Percentiles rank a stretch among this genome's conserved stretches.
These are phyloP conservation scores for Colletotrichum sp. DNA, from an alignment of 2,329 filamentous ascomycete genomes.

Conservation along the genomic window DNA sequence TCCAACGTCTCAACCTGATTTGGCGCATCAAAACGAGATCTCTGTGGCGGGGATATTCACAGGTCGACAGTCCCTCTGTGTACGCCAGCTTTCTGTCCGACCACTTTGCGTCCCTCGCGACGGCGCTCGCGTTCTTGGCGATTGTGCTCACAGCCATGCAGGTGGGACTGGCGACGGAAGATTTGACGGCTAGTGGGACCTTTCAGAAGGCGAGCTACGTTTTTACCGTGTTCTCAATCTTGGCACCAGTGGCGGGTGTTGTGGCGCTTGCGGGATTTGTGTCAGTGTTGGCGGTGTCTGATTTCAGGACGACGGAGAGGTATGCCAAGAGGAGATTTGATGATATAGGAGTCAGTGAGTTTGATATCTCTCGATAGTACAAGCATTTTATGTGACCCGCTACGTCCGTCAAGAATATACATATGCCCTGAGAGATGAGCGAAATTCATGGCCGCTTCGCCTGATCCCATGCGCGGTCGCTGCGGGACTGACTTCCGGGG, in stretches of 20 bases:
- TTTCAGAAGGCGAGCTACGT: not conserved
- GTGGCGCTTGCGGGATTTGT: not conserved
- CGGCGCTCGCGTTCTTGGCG: not conserved
- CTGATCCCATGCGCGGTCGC: too few species aligned
- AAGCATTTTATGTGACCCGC: accelerated
- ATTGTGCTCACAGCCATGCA: not conserved
- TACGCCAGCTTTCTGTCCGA: not conserved
- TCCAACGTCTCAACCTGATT: not conserved
- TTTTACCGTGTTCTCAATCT: not conserved
- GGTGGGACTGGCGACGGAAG: not conserved
- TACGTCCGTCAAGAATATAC: not conserved
- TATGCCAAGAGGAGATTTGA: not conserved
- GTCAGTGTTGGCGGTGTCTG: not conserved
- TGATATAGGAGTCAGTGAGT: not conserved
- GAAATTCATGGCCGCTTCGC: not conserved
- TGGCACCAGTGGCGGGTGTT: accelerated
- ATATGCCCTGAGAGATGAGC: too few species aligned
- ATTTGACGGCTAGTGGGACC: not conserved
- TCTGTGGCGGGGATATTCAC: accelerated
- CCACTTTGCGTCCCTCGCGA: not conserved
- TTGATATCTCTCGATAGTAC: accelerated
- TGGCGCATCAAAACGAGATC: not conserved
- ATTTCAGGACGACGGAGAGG: accelerated
- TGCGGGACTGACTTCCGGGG: too few species aligned
- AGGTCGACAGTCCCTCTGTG: not conserved